Conservation (phyloP, 2,329 filamentous ascomycete genomes). For the Trichoderma koningii region DNA sequence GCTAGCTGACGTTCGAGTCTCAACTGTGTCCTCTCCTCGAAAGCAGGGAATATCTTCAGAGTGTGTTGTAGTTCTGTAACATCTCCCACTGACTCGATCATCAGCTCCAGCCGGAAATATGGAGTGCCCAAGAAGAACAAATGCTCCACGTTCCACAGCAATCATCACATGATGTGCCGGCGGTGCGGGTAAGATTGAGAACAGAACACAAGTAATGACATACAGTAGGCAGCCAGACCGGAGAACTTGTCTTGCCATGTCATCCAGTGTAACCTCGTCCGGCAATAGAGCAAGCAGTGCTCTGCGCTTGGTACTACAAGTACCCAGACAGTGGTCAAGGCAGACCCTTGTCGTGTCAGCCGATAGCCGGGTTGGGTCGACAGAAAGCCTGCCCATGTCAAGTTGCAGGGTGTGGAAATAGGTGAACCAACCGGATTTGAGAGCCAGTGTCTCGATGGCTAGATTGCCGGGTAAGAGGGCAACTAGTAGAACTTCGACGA, state of each 20-base stretch:
- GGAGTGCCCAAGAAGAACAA: not conserved
- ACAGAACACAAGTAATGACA: not conserved
- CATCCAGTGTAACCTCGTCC: conserved; percentile 3
- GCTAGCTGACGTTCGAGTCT: not conserved
- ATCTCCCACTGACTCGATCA: not conserved
- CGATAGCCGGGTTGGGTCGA: conserved; percentile 14
- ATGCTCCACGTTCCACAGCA: not conserved
- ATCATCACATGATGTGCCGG: conserved; percentile 16
- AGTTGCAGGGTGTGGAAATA: not conserved
- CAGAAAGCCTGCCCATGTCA: conserved; percentile 2
- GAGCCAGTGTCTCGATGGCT: not conserved
- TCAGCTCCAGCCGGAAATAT: not conserved
- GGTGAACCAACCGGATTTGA: conserved; percentile 6
- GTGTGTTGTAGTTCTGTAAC: not conserved
- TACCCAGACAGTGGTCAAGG: not conserved
- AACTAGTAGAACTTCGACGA: not conserved
- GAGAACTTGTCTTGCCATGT: not conserved
- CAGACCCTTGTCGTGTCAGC: conserved; percentile 10
- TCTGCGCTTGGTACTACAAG: not conserved
- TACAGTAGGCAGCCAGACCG: not conserved
- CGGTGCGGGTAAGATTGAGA: conserved; percentile 2
- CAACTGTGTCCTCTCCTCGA: conserved; percentile 1
- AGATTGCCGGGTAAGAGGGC: not conserved
- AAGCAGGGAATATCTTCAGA: not conserved
- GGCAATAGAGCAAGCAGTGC: not conserved